Conservation (phyloP, 2,329 filamentous ascomycete species). For the Penicillium sp. region DNA sequence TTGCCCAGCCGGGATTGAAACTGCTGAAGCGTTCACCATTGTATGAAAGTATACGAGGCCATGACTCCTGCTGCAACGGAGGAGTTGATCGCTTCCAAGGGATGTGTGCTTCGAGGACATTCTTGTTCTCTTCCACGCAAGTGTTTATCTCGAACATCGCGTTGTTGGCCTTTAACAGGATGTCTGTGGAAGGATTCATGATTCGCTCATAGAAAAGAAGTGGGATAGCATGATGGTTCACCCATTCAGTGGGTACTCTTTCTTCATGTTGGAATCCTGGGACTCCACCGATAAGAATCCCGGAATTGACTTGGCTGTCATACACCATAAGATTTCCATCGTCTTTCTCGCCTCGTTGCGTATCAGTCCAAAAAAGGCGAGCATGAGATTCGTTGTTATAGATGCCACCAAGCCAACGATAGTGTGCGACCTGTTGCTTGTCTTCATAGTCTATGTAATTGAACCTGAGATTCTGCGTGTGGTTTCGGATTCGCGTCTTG, state of each 20-base stretch:
- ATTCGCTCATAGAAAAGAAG: constrained; percentile 32
- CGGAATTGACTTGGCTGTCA: constrained; percentile 22
- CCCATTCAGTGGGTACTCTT: constrained; percentile 23
- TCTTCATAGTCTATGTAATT: constrained; percentile 17
- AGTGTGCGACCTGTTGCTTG: constrained; percentile 17
- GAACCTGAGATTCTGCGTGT: constrained; percentile 23
- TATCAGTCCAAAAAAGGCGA: constrained; percentile 29
- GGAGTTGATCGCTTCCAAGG: not conserved
- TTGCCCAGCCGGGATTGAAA: constrained; percentile 2
- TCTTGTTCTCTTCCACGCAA: not conserved
- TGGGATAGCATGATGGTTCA: constrained; percentile 13
- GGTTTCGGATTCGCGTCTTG: constrained; percentile 10
- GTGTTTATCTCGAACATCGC: constrained; percentile 12
- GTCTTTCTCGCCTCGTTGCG: constrained; percentile 21
- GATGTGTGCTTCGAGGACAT: not conserved
- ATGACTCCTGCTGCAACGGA: not conserved
- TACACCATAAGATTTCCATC: constrained; percentile 23
- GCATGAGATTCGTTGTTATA: constrained; percentile 21
- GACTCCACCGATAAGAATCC: constrained; percentile 24
- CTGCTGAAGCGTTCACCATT: constrained; percentile 1
- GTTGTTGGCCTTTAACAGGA: constrained; percentile 12
- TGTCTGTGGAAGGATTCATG: constrained; percentile 18
- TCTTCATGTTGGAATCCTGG: constrained; percentile 9
- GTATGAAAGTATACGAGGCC: constrained; percentile 1
- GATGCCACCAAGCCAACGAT: constrained; percentile 35